Evolutionary conservation across 768 basidiomycete genomes (phyloP), one percentile per base, ranked within the genome.

Genomic region (Naganishia onofrii): DNA sequence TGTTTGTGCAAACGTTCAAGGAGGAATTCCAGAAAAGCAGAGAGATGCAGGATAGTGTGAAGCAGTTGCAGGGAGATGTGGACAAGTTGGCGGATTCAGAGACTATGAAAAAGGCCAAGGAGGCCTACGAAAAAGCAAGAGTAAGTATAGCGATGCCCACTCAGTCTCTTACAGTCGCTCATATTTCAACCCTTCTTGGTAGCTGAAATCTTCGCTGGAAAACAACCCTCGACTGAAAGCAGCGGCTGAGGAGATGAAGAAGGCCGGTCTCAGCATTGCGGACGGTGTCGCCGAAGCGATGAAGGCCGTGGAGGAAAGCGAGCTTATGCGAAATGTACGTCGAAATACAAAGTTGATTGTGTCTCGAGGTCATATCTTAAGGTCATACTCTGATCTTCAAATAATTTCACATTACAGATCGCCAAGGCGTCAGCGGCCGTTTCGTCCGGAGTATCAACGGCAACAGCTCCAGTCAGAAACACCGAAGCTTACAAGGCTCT

Each of bases 51-150:
- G 94, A 98, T 38, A 95, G 95, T 82, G 90, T 97, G 57, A 94
- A 93, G 83, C 92, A 96, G 82, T 85, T 99, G 21, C 92, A 95
- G 82, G 96, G 96, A 72, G 93, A 98, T 81, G 95, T 96, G 44
- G 91, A 92, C 83, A 96, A 96, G 83, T 82, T 97, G 58, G 94
- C 97, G 84, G 96, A 97, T 80, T 93, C 92, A 66, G 93, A 95
- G 78, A 90, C 93, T 17, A 89, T 99, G 92, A 92, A 91, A 83
- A 86, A 85, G 76, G 93, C 93, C 1, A 87, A 86, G 79, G 93
- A 91, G 63, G 88, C 91, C 70, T 98, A 98, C 82, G 95, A 98
- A 83, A 87, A 90, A 71, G 93, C 95, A 9, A 86, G 95, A 82
- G 94, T 97, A 78, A 71, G 87, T 85, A 9, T 42, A 6, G 28